Evolutionary conservation across 306 rosid species (phyloP).

Genomic region (Herpetospermum pedunculosum): DNA sequence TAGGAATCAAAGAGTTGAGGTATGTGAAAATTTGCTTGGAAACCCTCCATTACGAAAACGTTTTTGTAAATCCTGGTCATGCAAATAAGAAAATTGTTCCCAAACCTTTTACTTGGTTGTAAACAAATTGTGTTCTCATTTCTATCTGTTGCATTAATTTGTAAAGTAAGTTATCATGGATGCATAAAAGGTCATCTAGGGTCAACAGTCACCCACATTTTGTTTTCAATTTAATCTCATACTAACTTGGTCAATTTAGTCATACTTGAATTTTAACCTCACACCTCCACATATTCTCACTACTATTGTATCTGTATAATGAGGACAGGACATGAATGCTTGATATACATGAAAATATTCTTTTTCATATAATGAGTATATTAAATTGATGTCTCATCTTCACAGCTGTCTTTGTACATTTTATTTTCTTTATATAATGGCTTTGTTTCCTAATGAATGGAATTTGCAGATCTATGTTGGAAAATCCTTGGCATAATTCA

Average conservation of each 20-base stretch:
- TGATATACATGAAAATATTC: not conserved
- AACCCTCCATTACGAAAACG: not conserved
- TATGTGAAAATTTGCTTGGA: not conserved
- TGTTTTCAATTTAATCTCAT: not conserved
- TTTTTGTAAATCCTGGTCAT: not conserved
- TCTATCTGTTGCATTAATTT: not conserved
- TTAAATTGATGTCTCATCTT: not conserved
- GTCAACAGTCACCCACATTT: not conserved
- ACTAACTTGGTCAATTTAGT: not conserved
- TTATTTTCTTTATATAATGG: not conserved
- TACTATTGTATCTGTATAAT: not conserved
- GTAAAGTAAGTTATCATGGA: not conserved
- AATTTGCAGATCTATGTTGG: conserved; percentile 67
- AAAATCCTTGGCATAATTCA: conserved; percentile 98
- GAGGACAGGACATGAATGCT: not conserved
- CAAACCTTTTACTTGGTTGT: not conserved
- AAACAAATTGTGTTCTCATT: not conserved
- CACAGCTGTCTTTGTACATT: not conserved
- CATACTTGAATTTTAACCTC: not conserved
- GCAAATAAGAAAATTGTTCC: not conserved
- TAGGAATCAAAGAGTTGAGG: not conserved
- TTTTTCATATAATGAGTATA: not conserved
- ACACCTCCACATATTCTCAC: not conserved
- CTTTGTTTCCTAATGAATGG: conserved; percentile 11
- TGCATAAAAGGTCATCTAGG: not conserved